Conservation (phyloP, 2,329 filamentous ascomycete genomes). For the Trichophyton benhamiae region DNA sequence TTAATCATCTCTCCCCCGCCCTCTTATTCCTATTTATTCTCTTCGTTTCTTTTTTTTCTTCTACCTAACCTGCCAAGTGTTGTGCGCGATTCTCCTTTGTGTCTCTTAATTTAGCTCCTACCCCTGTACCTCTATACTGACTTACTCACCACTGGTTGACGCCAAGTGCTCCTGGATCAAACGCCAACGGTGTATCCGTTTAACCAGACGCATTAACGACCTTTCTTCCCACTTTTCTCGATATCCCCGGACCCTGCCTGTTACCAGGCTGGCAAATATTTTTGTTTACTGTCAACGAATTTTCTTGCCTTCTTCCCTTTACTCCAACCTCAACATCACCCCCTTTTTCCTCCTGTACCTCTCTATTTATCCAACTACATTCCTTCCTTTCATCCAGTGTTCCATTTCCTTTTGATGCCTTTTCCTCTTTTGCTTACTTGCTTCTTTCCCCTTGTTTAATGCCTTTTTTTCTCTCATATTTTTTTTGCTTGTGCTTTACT, state of each 20-base stretch:
- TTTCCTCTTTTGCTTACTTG: not conserved
- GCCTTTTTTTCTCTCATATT: not conserved
- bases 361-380: not conserved
- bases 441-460: not conserved
- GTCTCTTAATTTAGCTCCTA: not conserved
- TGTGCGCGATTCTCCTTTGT: not conserved
- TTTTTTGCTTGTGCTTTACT: not conserved
- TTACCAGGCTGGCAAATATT: not conserved
- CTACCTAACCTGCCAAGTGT: not conserved
- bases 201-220: constrained; percentile 1
- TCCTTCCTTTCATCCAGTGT: not conserved
- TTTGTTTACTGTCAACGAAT: not conserved
- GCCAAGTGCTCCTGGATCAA: not conserved
- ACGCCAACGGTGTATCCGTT: not conserved
- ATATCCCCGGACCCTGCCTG: not conserved
- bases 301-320: not conserved
- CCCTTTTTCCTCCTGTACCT: not conserved
- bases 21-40: not conserved
- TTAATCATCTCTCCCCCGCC: not conserved
- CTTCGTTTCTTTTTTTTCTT: not conserved
- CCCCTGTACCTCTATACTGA: not conserved
- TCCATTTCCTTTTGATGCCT: not conserved
- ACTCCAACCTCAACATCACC: not conserved
- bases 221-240: not conserved
- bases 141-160: not conserved